Evolutionary conservation across 164 flowering plant genomes (phyloP).

Genomic region (Warburgia ugandensis): DNA sequence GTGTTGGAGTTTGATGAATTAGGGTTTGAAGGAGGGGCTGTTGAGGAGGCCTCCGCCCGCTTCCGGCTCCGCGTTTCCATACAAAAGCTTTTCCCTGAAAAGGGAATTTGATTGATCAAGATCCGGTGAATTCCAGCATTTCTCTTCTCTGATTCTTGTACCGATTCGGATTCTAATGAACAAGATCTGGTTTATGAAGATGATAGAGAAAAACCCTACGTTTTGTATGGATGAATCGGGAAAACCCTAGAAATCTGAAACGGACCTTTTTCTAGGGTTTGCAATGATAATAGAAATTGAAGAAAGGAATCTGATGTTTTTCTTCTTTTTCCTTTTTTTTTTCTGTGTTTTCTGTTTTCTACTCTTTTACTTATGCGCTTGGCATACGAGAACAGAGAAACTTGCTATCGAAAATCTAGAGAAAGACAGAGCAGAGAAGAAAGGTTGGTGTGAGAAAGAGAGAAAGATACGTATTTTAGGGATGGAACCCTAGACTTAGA

Average conservation of each 20-base stretch:
- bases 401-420: no score
- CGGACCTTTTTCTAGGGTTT: no score
- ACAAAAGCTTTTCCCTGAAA: slow-evolving; percentile 46
- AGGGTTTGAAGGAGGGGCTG: slow-evolving; percentile 63
- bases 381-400: no score
- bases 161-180: no score
- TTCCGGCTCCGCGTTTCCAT: slow-evolving; percentile 99
- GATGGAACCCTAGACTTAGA: neutral
- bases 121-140: slow-evolving; percentile 25
- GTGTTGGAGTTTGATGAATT: slow-evolving; percentile 33
- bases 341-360: neutral
- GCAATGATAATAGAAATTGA: neutral
- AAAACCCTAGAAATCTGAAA: no score
- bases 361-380: neutral
- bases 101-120: slow-evolving; percentile 23
- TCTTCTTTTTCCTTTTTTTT: neutral
- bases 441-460: no score
- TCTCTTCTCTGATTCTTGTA: no score
- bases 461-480: no score
- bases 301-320: neutral
- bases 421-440: no score
- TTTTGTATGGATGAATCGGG: no score
- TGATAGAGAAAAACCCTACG: neutral
- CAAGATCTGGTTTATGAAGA: no score
- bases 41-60: slow-evolving; percentile 99